Percentiles rank a stretch among this genome's conserved stretches.
These are phyloP conservation scores for Septoria linicola DNA, from an alignment of 2,329 filamentous ascomycete species.

Conservation along the genomic window DNA sequence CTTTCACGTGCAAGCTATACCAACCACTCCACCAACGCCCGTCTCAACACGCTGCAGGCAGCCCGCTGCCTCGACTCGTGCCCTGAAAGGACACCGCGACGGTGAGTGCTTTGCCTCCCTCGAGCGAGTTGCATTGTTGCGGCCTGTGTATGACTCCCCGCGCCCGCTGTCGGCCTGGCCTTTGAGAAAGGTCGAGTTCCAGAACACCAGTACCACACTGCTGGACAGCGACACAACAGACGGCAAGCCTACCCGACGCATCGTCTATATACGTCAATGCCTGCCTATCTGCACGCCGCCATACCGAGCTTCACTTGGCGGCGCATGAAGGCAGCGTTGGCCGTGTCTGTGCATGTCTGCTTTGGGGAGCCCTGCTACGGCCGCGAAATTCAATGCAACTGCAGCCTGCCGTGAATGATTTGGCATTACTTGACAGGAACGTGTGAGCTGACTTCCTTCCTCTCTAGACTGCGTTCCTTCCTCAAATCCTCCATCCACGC, in stretches of 20 bases:
- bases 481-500: slow-evolving; percentile 15
- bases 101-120: slow-evolving; percentile 13
- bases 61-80: slow-evolving; percentile 3
- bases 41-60: slow-evolving; percentile 7
- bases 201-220: slow-evolving; percentile 3
- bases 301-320: slow-evolving; percentile 11
- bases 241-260: slow-evolving; percentile 16
- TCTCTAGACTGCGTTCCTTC: slow-evolving; percentile 15
- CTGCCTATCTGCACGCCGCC: slow-evolving; percentile 11
- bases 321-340: slow-evolving; percentile 16
- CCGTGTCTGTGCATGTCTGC: slow-evolving; percentile 3
- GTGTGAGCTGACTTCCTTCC: slow-evolving; percentile 19
- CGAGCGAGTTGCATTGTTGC: slow-evolving; percentile 1
- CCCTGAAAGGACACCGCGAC: neutral
- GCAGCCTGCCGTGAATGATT: slow-evolving; percentile 28
- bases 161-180: slow-evolving; percentile 11
- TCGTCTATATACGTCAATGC: slow-evolving; percentile 15
- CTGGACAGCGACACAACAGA: slow-evolving; percentile 6
- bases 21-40: slow-evolving; percentile 8
- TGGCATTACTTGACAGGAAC: slow-evolving; percentile 20
- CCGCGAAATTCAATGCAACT: slow-evolving; percentile 17
- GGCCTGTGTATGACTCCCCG: slow-evolving; percentile 14
- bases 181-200: neutral
- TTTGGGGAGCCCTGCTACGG: slow-evolving; percentile 8
- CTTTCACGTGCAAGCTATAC: slow-evolving; percentile 13